These are phyloP conservation scores for Talaromyces sp. DNA, from an alignment of 2,329 filamentous ascomycete species.

Conservation along the genomic window DNA sequence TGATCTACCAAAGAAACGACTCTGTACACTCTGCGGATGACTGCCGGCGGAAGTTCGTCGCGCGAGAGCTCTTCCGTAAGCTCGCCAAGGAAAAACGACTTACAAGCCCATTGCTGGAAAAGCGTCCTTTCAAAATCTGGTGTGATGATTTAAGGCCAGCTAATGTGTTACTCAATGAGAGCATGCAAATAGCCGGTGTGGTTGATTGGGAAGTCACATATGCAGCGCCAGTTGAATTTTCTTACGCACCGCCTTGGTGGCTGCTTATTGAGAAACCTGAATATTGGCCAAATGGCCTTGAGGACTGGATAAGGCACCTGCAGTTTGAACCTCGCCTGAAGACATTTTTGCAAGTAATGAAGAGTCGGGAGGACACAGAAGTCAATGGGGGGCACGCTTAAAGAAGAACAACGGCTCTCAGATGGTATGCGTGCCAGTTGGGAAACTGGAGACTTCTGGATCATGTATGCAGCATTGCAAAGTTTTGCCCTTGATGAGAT, in stretches of 20 bases:
- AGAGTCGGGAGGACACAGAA: slow-evolving; percentile 9
- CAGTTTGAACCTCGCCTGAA: slow-evolving; percentile 15
- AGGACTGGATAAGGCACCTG: slow-evolving; percentile 21
- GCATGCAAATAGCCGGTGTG: slow-evolving; percentile 18
- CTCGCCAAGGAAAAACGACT: slow-evolving; percentile 17
- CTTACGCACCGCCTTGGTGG: slow-evolving; percentile 27
- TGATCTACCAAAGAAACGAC: slow-evolving; percentile 45
- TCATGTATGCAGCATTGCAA: slow-evolving; percentile 12
- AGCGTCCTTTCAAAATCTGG: slow-evolving; percentile 27
- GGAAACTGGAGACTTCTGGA: slow-evolving; percentile 17
- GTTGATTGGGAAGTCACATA: slow-evolving; percentile 2
- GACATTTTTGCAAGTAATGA: slow-evolving; percentile 21
- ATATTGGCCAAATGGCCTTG: slow-evolving; percentile 22
- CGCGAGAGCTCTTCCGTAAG: slow-evolving; percentile 22
- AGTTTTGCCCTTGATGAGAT: slow-evolving; percentile 20
- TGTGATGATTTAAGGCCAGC: slow-evolving; percentile 27
- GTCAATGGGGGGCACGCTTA: slow-evolving; percentile 9
- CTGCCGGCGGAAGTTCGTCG: slow-evolving; percentile 24
- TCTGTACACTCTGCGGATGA: slow-evolving; percentile 32
- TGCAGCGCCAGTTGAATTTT: slow-evolving; percentile 19
- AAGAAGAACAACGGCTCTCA: slow-evolving; percentile 16
- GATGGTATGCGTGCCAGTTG: slow-evolving; percentile 14
- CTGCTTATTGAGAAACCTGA: slow-evolving; percentile 27
- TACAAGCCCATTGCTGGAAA: slow-evolving; percentile 10
- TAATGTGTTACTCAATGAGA: slow-evolving; percentile 20